These are phyloP conservation scores for Begonia peltatifolia DNA, from an alignment of 306 rosid species.

Conservation along the genomic window DNA sequence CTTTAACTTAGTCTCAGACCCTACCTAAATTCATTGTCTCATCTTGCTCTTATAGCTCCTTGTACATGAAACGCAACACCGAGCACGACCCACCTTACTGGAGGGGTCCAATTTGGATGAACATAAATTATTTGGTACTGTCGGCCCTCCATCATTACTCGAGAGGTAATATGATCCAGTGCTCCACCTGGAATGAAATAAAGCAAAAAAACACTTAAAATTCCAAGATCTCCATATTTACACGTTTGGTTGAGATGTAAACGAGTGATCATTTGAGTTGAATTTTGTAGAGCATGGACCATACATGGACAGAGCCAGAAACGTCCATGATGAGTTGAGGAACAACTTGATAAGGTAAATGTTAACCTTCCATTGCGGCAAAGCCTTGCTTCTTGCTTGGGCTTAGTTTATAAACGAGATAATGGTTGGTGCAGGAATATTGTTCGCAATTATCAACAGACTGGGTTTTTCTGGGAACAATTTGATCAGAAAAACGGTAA, in stretches of 20 bases:
- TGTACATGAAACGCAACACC: slow-evolving; percentile 86
- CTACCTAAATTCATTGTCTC: not conserved
- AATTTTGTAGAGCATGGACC: slow-evolving; percentile 56
- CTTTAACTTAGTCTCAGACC: no score
- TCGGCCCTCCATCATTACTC: slow-evolving; percentile 86
- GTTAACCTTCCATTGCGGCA: no score
- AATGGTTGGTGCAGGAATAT: slow-evolving; percentile 31
- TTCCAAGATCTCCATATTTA: no score
- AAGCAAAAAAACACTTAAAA: not conserved
- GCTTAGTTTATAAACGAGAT: no score
- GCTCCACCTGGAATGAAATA: not conserved
- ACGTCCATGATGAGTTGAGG: slow-evolving; percentile 48
- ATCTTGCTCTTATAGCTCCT: slow-evolving; percentile 28
- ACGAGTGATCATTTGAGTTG: not conserved
- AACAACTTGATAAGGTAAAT: slow-evolving; percentile 63
- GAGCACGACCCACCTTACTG: slow-evolving; percentile 95
- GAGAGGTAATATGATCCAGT: slow-evolving; percentile 20
- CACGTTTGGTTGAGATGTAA: no score
- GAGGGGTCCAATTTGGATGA: slow-evolving; percentile 71
- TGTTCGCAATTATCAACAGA: slow-evolving; percentile 47
- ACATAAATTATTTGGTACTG: slow-evolving; percentile 36
- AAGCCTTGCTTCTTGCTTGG: no score
- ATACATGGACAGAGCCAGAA: slow-evolving; percentile 55
- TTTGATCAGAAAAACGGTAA: slow-evolving; percentile 68
- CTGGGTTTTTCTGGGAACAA: slow-evolving; percentile 86